Evolutionary conservation across 2,329 filamentous ascomycete species (phyloP).

Genomic region (Cercospora citrullina): DNA sequence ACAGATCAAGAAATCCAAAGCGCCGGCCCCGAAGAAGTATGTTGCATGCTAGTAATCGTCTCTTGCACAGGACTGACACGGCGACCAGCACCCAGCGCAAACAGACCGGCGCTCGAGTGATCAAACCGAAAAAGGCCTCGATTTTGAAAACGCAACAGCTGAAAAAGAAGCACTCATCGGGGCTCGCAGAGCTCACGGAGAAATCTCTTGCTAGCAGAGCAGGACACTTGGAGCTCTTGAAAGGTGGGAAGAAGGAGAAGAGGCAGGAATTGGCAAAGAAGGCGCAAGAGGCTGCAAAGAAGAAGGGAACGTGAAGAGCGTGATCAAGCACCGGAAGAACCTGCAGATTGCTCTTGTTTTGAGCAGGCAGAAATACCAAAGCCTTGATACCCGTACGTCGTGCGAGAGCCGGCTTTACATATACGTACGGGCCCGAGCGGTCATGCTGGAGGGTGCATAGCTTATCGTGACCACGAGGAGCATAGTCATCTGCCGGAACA

Average conservation of each 20-base stretch:
- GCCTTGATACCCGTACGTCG: neutral
- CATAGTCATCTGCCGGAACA: neutral
- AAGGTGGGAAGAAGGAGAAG: slow-evolving; percentile 64
- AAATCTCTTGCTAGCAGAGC: slow-evolving; percentile 64
- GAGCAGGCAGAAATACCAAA: neutral
- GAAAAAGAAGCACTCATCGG: slow-evolving; percentile 65
- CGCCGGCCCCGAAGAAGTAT: slow-evolving; percentile 31
- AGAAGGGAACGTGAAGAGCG: neutral
- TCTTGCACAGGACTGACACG: neutral
- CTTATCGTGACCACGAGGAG: neutral
- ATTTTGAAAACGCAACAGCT: slow-evolving; percentile 63
- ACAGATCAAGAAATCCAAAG: slow-evolving; percentile 35
- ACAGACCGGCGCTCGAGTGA: slow-evolving; percentile 56
- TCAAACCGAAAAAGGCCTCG: slow-evolving; percentile 65
- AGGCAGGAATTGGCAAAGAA: slow-evolving; percentile 31
- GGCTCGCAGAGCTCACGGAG: slow-evolving; percentile 66
- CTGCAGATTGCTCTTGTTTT: neutral
- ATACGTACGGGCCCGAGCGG: neutral
- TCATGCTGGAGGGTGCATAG: neutral
- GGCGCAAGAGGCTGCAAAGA: slow-evolving; percentile 8
- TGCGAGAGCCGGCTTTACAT: neutral
- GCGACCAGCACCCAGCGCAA: slow-evolving; percentile 34
- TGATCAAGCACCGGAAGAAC: neutral
- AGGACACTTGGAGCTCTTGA: slow-evolving; percentile 68
- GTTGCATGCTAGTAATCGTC: slow-evolving; percentile 1